phyloP scores from a whole-genome alignment of 139 green algal genomes.

The Picochlorum sp. region DNA sequence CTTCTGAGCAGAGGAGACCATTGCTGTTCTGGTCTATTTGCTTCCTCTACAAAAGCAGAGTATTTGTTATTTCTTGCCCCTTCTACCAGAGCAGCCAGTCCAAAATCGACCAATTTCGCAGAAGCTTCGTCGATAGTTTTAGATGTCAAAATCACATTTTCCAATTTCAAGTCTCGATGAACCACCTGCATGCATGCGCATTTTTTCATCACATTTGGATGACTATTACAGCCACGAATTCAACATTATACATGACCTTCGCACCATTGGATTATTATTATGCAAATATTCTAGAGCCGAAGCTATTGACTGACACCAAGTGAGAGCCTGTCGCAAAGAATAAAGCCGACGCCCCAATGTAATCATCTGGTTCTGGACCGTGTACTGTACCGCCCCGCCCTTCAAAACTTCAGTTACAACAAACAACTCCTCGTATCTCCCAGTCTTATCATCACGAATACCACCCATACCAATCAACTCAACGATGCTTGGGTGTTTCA shows the following conservation, averaged over 20 bases:
- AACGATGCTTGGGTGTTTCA: slow-evolving; percentile 32
- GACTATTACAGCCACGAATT: too few relatives aligned
- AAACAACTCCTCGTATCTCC: slow-evolving; percentile 22
- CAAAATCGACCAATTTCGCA: slow-evolving; percentile 41
- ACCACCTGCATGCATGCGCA: too few relatives aligned
- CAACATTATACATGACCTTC: too few relatives aligned
- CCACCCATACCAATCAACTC: slow-evolving; percentile 11
- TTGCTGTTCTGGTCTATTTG: neutral
- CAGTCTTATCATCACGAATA: neutral
- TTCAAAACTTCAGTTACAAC: slow-evolving; percentile 51
- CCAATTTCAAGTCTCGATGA: slow-evolving; percentile 67
- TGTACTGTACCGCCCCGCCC: slow-evolving; percentile 38
- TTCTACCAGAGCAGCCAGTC: slow-evolving; percentile 21
- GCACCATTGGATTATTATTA: slow-evolving; percentile 36
- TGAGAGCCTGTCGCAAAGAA: slow-evolving; percentile 36
- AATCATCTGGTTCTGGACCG: slow-evolving; percentile 18
- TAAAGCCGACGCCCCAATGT: neutral
- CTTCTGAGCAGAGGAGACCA: neutral
- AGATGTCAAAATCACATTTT: slow-evolving; percentile 38
- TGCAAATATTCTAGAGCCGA: slow-evolving; percentile 64
- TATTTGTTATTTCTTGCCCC: neutral
- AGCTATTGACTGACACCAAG: slow-evolving; percentile 45
- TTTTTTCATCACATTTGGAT: too few relatives aligned
- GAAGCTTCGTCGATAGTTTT: neutral
- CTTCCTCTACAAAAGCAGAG: neutral